Evolutionary conservation across 345 rosid species (phyloP).

Genomic region (Rhodamnia argentea): DNA sequence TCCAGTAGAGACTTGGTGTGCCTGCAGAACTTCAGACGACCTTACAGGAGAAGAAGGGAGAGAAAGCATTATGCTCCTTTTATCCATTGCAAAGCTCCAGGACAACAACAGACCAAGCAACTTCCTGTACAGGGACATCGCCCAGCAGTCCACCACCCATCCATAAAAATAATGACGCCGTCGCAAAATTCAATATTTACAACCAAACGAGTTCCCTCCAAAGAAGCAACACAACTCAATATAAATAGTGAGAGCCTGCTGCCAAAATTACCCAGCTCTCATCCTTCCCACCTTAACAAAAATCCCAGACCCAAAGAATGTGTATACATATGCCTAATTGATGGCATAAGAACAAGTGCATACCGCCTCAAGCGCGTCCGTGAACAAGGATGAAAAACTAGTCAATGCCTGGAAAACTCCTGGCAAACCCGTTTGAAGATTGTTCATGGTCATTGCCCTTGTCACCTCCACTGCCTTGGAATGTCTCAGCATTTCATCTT

Average conservation of each 20-base stretch:
- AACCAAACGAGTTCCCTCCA: not conserved
- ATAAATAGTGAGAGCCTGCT: conserved; percentile 11
- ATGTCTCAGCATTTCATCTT: conserved; percentile 88
- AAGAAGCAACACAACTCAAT: not conserved
- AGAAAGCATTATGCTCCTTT: not conserved
- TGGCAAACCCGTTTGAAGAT: conserved; percentile 86
- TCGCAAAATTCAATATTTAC: not conserved
- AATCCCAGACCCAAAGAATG: conserved; percentile 6
- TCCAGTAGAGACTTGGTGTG: not conserved
- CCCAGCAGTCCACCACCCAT: conserved; percentile 6
- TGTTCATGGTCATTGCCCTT: conserved; percentile 77
- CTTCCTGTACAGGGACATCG: conserved; percentile 25
- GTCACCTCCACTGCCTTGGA: conserved; percentile 88
- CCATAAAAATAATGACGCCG: not conserved
- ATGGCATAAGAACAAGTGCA: conserved; percentile 74
- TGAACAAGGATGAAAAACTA: conserved; percentile 72
- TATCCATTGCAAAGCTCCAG: not conserved
- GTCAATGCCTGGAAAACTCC: conserved; percentile 92
- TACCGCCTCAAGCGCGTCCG: conserved; percentile 53
- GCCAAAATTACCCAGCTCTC: conserved; percentile 30
- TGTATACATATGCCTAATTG: conserved; percentile 29
- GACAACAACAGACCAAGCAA: conserved; percentile 3
- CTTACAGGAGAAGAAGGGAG: not conserved
- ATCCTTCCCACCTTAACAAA: conserved; percentile 7
- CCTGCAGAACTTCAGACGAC: not conserved